phyloP scores from a whole-genome alignment of 2,329 filamentous ascomycete genomes.

The Colletotrichum caudatum region DNA sequence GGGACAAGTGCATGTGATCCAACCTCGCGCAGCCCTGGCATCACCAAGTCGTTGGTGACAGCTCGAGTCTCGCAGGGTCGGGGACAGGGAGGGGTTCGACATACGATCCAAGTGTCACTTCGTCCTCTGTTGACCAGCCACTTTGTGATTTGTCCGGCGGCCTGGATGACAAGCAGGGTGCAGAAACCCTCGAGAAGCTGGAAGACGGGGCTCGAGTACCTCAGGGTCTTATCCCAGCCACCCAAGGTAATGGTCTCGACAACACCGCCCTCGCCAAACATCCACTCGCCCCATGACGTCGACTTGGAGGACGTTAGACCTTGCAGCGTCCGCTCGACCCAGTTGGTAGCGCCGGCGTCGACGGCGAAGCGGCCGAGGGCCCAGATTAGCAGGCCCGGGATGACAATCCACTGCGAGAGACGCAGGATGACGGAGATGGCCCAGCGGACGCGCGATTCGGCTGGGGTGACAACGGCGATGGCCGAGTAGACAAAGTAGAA shows the following conservation, averaged over 20 bases:
- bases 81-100: conserved; percentile 50
- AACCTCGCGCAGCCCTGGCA: background rate
- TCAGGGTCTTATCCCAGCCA: conserved; percentile 87
- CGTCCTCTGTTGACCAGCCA: conserved; percentile 94
- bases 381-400: conserved; percentile 92
- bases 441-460: conserved; percentile 79
- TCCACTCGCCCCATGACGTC: conserved; percentile 81
- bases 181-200: conserved; percentile 97
- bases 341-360: conserved; percentile 80
- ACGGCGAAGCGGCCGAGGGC: conserved; percentile 94
- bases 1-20: conserved; percentile 1
- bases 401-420: conserved; percentile 85
- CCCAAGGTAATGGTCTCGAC: conserved; percentile 85
- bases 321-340: conserved; percentile 84
- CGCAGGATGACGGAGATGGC: conserved; percentile 76
- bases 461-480: conserved; percentile 84
- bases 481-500: conserved; percentile 93
- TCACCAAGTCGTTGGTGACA: background rate
- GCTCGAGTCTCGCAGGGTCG: background rate
- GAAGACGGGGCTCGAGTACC: conserved; percentile 93
- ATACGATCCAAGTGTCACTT: conserved; percentile 96
- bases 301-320: conserved; percentile 72
- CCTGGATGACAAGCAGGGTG: conserved; percentile 94
- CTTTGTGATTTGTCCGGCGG: conserved; percentile 90
- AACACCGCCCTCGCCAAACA: conserved; percentile 88